These are phyloP conservation scores for Dioscorea zingiberensis DNA, from an alignment of 106 monocot species.

Conservation along the genomic window DNA sequence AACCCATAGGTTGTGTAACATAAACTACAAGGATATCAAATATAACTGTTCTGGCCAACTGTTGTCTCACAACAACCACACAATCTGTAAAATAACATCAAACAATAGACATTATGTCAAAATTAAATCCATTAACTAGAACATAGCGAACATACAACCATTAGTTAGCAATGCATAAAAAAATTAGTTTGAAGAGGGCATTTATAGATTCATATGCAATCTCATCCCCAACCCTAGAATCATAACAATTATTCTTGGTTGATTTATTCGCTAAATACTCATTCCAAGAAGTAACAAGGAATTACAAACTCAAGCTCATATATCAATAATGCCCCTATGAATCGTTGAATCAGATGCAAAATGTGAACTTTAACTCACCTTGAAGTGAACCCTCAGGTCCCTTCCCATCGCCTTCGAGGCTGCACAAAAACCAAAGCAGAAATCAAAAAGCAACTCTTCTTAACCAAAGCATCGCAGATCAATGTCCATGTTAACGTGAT, in stretches of 20 bases:
- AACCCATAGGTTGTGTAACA: no score
- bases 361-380: conserved; percentile 65
- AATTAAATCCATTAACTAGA: no score
- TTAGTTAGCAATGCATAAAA: no score
- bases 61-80: no score
- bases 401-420: conserved; percentile 71
- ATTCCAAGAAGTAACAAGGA: background rate
- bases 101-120: no score
- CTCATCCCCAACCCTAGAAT: background rate
- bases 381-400: conserved; percentile 76
- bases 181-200: no score
- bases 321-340: background rate
- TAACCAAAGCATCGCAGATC: background rate
- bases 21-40: no score
- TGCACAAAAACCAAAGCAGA: conserved; percentile 10
- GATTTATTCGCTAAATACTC: background rate
- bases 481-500: background rate
- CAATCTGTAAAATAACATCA: no score
- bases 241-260: background rate
- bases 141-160: no score
- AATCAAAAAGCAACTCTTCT: background rate
- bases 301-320: background rate
- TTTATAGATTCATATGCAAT: no score
- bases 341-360: background rate
- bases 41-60: no score